phyloP scores from a whole-genome alignment of 768 basidiomycete species.

The Tulasnella calospora region DNA sequence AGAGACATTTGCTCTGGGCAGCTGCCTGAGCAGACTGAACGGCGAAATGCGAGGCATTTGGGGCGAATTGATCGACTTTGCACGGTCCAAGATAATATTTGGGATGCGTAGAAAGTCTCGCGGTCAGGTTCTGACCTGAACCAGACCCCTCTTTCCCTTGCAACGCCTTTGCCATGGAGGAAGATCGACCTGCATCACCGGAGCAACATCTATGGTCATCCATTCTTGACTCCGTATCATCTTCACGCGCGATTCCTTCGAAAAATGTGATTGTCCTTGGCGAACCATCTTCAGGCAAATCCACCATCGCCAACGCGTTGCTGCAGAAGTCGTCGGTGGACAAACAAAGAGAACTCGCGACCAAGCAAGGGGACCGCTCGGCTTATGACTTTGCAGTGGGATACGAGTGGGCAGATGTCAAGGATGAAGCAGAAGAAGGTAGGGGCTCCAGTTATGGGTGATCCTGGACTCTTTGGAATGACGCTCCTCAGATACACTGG shows the following conservation, averaged over 20 bases:
- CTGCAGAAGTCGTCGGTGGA: conserved; percentile 61
- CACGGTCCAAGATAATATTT: neutral
- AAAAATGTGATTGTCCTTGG: conserved; percentile 86
- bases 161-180: neutral
- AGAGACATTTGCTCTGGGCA: neutral
- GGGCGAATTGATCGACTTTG: neutral
- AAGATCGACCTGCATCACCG: conserved; percentile 27
- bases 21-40: neutral
- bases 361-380: conserved; percentile 47
- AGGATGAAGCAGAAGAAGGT: conserved; percentile 95
- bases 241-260: conserved; percentile 71
- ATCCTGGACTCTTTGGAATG: neutral
- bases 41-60: neutral
- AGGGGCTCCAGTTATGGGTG: conserved; percentile 32
- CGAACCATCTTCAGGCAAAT: conserved; percentile 73
- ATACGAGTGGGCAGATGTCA: conserved; percentile 86
- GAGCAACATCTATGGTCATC: conserved; percentile 81
- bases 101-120: conserved; percentile 1
- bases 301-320: conserved; percentile 62
- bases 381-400: conserved; percentile 78
- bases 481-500: conserved; percentile 70
- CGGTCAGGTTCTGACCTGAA: conserved; percentile 3
- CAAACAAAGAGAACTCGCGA: conserved; percentile 29
- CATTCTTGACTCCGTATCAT: conserved; percentile 83
- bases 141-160: neutral